Evolutionary conservation across 495 filamentous ascomycete genomes (phyloP).

Genomic region (Penicillium ochrochloron): DNA sequence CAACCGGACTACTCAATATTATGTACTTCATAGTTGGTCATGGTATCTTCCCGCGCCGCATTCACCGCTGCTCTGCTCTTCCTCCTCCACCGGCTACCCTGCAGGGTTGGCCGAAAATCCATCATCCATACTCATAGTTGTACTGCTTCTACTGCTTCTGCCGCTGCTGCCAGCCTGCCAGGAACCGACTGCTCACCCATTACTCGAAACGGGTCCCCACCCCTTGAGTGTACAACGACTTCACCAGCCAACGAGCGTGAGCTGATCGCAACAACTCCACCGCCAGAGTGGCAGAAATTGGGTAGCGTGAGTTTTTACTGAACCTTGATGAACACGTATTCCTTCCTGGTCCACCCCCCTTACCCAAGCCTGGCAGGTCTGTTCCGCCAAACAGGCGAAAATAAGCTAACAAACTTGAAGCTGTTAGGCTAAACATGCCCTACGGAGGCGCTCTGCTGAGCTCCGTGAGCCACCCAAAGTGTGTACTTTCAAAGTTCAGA

Average conservation of each 20-base stretch:
- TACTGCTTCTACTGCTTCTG: neutral
- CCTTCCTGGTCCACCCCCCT: neutral
- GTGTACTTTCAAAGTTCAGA: neutral
- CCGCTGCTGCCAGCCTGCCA: neutral
- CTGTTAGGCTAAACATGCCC: neutral
- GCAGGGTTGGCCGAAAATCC: neutral
- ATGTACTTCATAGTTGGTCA: neutral
- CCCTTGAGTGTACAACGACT: neutral
- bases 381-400: neutral
- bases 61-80: constrained; percentile 6
- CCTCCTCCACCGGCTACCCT: neutral
- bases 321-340: constrained; percentile 26
- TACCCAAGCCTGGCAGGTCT: neutral
- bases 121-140: no score
- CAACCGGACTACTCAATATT: neutral
- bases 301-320: constrained; percentile 18
- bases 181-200: constrained; percentile 2
- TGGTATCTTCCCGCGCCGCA: neutral
- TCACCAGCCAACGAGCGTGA: neutral
- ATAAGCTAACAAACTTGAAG: neutral
- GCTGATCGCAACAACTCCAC: constrained; percentile 9
- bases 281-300: constrained; percentile 13
- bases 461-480: neutral
- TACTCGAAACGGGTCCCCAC: neutral
- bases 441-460: neutral